phyloP scores from a whole-genome alignment of 1,284 basidiomycete genomes.

The Sporisorium exsertum region DNA sequence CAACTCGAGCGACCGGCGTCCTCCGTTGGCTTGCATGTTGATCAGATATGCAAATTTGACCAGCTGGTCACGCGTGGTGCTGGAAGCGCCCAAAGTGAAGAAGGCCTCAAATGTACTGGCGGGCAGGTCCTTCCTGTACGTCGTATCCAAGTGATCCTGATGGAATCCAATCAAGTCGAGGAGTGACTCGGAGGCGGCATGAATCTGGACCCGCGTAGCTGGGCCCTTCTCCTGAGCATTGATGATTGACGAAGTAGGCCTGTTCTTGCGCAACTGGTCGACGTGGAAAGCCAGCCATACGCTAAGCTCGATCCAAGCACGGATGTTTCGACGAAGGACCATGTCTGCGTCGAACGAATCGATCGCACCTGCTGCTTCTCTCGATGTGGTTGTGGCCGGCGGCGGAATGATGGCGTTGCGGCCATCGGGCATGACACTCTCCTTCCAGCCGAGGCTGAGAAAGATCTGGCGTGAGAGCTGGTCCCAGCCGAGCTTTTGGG shows the following conservation, averaged over 20 bases:
- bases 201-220: conserved; percentile 8
- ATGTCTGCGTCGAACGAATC: background rate
- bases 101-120: conserved; percentile 26
- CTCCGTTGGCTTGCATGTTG: conserved; percentile 32
- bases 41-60: conserved; percentile 50
- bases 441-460: conserved; percentile 34
- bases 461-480: conserved; percentile 35
- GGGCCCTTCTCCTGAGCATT: conserved; percentile 9
- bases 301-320: conserved; percentile 55
- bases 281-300: conserved; percentile 38
- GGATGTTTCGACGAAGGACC: conserved; percentile 26
- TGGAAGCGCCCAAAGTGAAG: conserved; percentile 31
- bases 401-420: conserved; percentile 34
- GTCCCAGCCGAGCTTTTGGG: conserved; percentile 51
- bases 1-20: conserved; percentile 15
- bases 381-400: background rate
- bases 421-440: conserved; percentile 31
- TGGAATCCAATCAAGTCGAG: conserved; percentile 28
- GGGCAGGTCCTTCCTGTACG: conserved; percentile 15
- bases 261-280: conserved; percentile 16
- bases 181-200: conserved; percentile 22
- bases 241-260: conserved; percentile 17
- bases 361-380: background rate
- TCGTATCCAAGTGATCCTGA: conserved; percentile 29
- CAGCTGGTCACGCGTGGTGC: conserved; percentile 36